Base-by-base conservation (phyloP, 768 basidiomycete species). In the Sporobolomyces pararoseus region DNA sequence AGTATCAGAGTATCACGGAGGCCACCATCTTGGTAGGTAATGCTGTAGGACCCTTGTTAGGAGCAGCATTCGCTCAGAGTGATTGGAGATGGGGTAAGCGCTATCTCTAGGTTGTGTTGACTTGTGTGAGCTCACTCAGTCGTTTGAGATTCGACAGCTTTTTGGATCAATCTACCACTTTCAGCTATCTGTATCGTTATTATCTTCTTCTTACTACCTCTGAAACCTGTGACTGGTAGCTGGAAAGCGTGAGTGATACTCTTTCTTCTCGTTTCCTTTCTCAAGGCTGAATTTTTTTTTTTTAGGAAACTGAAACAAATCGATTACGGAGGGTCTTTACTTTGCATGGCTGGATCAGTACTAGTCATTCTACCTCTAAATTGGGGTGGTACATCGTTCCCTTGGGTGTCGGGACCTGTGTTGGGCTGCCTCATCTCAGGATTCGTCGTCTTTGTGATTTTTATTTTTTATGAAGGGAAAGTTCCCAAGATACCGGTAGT, bases 381-480 rank as follows among this genome's bases (percentile, higher is more conserved):
- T 35, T 89, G 88, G 88, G 86, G 88, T 32, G 88, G 89, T 0
- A 84, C 86, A 0, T 86, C 85, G 2, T 89, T 88, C 73, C 83
- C 88, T 1, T 90, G 89, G 89, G 80, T 77, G 10, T 89, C 87
- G 0, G 84, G 87, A 0, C 81, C 85, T 2, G 86, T 91, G 62
- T 77, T 89, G 39, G 86, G 81, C 0, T 84, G 86, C 1, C 78
- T 89, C 10, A 78, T 84, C 58, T 82, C 85, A 0, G 86, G 88
- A 0, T 64, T 86, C 27, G 59, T 84, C 17, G 0, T 83, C 86
- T 17, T 79, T 85, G 79, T 73, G 0, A 52, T 88, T 5, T 91
- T 90, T 78, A 84, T 88, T 55, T 63, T 85, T 44, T 89, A 87
- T 83, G 89, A 91, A 79, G 86, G 86, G 84, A 87, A 85, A 77